These are phyloP conservation scores for Solanum dulcamara DNA, from an alignment of 257 asterid species.

Conservation along the genomic window DNA sequence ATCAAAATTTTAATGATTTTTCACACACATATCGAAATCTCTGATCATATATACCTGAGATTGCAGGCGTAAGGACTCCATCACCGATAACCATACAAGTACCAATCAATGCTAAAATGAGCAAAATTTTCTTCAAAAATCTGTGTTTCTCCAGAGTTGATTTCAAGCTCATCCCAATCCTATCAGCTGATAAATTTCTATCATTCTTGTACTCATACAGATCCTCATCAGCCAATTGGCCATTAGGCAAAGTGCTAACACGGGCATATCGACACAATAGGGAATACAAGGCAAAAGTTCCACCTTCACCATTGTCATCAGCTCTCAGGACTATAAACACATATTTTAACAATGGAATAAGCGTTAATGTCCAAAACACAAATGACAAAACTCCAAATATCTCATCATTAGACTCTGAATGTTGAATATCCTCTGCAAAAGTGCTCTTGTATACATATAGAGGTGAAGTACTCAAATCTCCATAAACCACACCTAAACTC, in stretches of 20 bases:
- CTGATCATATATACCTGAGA: slow-evolving; percentile 48
- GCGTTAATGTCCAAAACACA: slow-evolving; percentile 85
- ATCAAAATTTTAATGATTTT: background rate
- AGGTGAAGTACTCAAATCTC: slow-evolving; percentile 95
- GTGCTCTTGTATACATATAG: slow-evolving; percentile 92
- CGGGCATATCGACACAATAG: slow-evolving; percentile 81
- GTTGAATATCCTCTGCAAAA: slow-evolving; percentile 89
- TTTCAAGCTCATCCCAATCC: slow-evolving; percentile 53
- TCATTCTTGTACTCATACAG: slow-evolving; percentile 65
- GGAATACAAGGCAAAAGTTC: slow-evolving; percentile 83
- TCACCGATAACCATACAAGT: slow-evolving; percentile 98
- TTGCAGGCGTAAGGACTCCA: slow-evolving; percentile 93
- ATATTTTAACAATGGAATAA: slow-evolving; percentile 78
- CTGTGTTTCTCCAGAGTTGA: slow-evolving; percentile 65
- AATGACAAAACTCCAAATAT: slow-evolving; percentile 81
- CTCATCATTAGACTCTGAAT: slow-evolving; percentile 84
- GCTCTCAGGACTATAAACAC: slow-evolving; percentile 85
- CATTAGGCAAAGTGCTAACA: slow-evolving; percentile 73
- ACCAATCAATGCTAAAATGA: slow-evolving; percentile 73
- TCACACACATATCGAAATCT: background rate
- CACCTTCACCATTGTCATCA: slow-evolving; percentile 97
- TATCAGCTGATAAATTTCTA: slow-evolving; percentile 29
- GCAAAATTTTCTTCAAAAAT: slow-evolving; percentile 55
- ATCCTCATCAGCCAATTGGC: slow-evolving; percentile 92
- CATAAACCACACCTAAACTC: slow-evolving; percentile 93